Percentiles rank a stretch among this genome's conserved stretches.
Conservation (phyloP, 2,329 filamentous ascomycete genomes). For the Whalleya microplaca region DNA sequence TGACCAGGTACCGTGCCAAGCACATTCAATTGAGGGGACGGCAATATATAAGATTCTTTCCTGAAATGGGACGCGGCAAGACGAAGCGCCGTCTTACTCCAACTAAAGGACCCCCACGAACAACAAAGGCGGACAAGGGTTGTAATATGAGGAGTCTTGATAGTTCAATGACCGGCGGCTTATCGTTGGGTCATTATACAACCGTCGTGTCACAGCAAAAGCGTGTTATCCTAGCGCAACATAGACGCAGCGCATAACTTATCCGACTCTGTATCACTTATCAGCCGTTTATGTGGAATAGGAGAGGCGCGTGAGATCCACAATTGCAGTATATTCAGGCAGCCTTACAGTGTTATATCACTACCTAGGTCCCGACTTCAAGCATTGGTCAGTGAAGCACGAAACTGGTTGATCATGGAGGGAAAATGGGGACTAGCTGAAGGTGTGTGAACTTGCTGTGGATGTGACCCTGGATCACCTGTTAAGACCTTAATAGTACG, state of each 20-base stretch:
- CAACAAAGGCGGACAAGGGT: not conserved
- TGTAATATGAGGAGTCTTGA: not conserved
- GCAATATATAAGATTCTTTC: constrained; percentile 17
- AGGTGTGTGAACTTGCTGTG: constrained; percentile 11
- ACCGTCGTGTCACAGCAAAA: not conserved
- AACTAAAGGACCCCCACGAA: constrained; percentile 4
- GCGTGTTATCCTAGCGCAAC: not conserved
- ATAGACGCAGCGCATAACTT: not conserved
- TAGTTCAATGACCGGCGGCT: not conserved
- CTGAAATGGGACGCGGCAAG: constrained; percentile 8
- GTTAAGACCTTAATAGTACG: constrained; percentile 15
- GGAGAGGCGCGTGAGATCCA: not conserved
- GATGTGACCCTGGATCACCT: not conserved
- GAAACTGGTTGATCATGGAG: constrained; percentile 6
- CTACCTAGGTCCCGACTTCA: not conserved
- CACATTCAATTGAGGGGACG: constrained; percentile 1
- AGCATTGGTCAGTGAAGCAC: not conserved
- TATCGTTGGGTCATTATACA: not conserved
- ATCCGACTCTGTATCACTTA: not conserved
- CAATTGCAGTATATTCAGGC: not conserved
- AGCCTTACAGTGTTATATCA: not conserved
- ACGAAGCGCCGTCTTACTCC: constrained; percentile 10
- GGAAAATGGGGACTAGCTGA: constrained; percentile 16
- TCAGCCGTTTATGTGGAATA: not conserved
- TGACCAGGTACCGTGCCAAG: not conserved